Percentiles rank a stretch among this genome's conserved stretches.
These are phyloP conservation scores for Persicaria maculosa DNA, from an alignment of 148 eudicot genomes.

Conservation along the genomic window DNA sequence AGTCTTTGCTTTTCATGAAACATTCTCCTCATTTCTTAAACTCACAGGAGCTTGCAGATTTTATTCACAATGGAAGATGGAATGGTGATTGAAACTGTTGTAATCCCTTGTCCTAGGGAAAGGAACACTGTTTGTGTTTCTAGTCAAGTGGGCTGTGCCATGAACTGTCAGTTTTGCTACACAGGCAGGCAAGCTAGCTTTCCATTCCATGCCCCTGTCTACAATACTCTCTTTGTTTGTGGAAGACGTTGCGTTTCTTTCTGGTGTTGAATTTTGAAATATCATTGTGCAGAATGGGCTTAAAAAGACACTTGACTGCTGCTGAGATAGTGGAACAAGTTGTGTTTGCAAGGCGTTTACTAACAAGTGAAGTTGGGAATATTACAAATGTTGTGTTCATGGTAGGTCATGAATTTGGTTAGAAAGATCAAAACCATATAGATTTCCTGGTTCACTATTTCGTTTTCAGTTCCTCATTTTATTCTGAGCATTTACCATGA, in stretches of 20 bases:
- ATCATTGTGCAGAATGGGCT: slow-evolving; percentile 65
- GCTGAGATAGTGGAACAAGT: slow-evolving; percentile 92
- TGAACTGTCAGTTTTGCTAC: slow-evolving; percentile 99
- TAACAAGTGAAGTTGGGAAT: slow-evolving; percentile 67
- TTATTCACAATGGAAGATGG: slow-evolving; percentile 86
- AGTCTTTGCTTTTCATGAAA: slow-evolving; percentile 24
- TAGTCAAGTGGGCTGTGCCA: slow-evolving; percentile 97
- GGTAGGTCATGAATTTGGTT: slow-evolving; percentile 28
- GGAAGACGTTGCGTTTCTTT: not conserved
- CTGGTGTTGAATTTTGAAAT: slow-evolving; percentile 6
- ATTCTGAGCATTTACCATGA: not conserved
- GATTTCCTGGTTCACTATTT: not conserved
- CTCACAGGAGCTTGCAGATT: slow-evolving; percentile 94
- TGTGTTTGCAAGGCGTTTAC: slow-evolving; percentile 71
- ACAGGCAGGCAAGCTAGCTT: slow-evolving; percentile 69
- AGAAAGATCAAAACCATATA: not conserved
- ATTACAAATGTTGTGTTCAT: slow-evolving; percentile 89
- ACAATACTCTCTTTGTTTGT: not conserved
- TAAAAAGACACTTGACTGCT: slow-evolving; percentile 67
- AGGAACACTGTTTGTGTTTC: slow-evolving; percentile 93
- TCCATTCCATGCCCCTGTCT: not conserved
- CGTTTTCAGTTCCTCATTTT: not conserved
- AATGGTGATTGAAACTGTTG: slow-evolving; percentile 83
- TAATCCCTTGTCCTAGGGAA: slow-evolving; percentile 72
- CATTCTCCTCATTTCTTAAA: slow-evolving; percentile 55